Conservation (phyloP, 129 eudicot species). For the Dittrichia graveolens region DNA sequence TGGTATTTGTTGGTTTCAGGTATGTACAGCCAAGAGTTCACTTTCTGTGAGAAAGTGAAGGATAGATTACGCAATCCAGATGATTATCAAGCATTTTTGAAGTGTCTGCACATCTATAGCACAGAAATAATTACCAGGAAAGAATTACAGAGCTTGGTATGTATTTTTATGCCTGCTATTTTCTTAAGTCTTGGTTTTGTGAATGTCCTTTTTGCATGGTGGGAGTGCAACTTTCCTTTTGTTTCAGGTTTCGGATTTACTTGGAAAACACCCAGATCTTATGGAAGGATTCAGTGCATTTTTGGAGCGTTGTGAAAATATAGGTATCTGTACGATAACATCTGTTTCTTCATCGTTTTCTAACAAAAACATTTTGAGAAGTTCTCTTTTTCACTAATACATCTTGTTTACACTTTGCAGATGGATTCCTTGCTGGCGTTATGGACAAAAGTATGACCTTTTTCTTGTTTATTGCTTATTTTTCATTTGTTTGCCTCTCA, state of each 20-base stretch:
- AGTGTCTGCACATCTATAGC: slow-evolving; percentile 95
- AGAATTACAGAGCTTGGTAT: slow-evolving; percentile 89
- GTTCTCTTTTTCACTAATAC: slow-evolving; percentile 2
- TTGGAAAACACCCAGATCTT: slow-evolving; percentile 90
- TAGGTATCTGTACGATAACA: slow-evolving; percentile 49
- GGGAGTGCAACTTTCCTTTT: background rate
- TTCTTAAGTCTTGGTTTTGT: background rate
- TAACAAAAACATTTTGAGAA: background rate
- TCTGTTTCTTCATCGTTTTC: background rate
- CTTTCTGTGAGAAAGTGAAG: slow-evolving; percentile 95
- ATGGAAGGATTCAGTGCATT: slow-evolving; percentile 95
- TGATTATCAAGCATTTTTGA: slow-evolving; percentile 96
- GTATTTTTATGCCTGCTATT: slow-evolving; percentile 24
- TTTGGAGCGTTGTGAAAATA: slow-evolving; percentile 85
- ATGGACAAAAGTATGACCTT: slow-evolving; percentile 84
- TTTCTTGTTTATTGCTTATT: slow-evolving; percentile 13
- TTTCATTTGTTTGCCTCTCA: slow-evolving; percentile 1
- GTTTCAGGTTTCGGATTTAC: slow-evolving; percentile 93
- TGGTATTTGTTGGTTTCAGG: slow-evolving; percentile 43
- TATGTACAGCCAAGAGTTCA: slow-evolving; percentile 77
- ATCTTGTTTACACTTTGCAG: slow-evolving; percentile 65
- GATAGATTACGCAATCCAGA: slow-evolving; percentile 72
- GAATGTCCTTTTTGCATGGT: background rate
- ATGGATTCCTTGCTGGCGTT: slow-evolving; percentile 94
- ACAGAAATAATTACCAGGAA: slow-evolving; percentile 92